Conservation (phyloP, 75 land plant species). For the Pseudotsuga menziesii region DNA sequence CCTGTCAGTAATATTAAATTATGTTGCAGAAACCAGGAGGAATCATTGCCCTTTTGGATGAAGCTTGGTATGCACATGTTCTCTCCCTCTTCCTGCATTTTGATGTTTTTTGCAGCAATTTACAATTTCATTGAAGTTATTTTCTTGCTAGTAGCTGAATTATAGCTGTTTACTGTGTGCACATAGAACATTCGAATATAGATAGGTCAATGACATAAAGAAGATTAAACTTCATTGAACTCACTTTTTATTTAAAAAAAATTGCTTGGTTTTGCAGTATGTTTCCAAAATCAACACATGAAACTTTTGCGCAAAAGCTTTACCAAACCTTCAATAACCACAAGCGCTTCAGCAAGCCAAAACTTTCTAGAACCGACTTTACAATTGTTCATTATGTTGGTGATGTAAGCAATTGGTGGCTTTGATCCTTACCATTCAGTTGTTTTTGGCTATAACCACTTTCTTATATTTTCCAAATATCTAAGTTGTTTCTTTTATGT, state of each 20-base stretch:
- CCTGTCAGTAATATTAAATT: conserved; percentile 3
- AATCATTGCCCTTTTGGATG: conserved; percentile 92
- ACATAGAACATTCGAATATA: background rate
- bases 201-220: background rate
- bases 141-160: background rate
- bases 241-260: too few species aligned
- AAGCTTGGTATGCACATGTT: conserved; percentile 75
- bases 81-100: background rate
- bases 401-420: conserved; percentile 51
- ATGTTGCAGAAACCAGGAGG: conserved; percentile 92
- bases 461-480: background rate
- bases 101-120: conserved; percentile 2
- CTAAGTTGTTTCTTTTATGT: background rate
- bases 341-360: conserved; percentile 86
- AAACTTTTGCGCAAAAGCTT: conserved; percentile 91
- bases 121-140: background rate
- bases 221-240: background rate
- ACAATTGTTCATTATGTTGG: conserved; percentile 91
- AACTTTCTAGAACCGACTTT: conserved; percentile 89
- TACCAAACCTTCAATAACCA: conserved; percentile 73
- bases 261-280: conserved; percentile 57
- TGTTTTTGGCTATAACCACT: background rate
- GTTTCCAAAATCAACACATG: conserved; percentile 97
- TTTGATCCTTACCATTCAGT: background rate
- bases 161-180: background rate